These are phyloP conservation scores for Panaeolus cyanescens DNA, from an alignment of 768 basidiomycete genomes.

Conservation along the genomic window DNA sequence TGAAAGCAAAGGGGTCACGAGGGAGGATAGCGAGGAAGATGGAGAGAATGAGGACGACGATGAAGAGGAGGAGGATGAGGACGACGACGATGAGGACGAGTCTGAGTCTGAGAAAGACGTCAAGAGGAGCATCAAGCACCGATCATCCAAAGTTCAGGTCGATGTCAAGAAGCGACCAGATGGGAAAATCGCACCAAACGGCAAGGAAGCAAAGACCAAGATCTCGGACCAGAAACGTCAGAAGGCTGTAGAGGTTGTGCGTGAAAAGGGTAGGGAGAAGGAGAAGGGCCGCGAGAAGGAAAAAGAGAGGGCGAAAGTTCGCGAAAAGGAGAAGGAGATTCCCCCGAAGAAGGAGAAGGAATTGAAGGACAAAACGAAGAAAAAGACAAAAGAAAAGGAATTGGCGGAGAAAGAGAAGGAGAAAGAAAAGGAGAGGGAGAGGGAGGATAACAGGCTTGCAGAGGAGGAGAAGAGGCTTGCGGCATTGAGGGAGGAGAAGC, in stretches of 20 bases:
- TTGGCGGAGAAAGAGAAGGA: slow-evolving; percentile 1
- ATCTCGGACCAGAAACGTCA: not conserved
- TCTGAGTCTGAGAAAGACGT: not conserved
- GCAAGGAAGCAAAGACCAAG: not conserved
- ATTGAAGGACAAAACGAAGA: slow-evolving; percentile 5
- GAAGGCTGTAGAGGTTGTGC: not conserved
- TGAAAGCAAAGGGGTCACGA: slow-evolving; percentile 11
- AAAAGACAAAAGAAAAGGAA: slow-evolving; percentile 5
- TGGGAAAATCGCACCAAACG: not conserved
- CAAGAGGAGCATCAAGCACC: not conserved
- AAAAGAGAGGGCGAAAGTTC: not conserved
- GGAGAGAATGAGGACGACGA: slow-evolving; percentile 12
- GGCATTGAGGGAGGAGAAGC: slow-evolving; percentile 7
- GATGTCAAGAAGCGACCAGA: not conserved
- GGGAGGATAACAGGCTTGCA: slow-evolving; percentile 12
- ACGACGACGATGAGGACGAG: slow-evolving; percentile 5
- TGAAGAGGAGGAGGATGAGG: slow-evolving; percentile 3
- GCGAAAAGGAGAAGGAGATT: not conserved
- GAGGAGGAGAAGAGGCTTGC: slow-evolving; percentile 10
- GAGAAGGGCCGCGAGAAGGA: not conserved
- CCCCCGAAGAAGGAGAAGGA: slow-evolving; percentile 3
- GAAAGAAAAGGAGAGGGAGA: slow-evolving; percentile 16
- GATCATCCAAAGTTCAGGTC: not conserved
- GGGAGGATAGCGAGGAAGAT: slow-evolving; percentile 12
- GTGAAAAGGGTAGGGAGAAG: slow-evolving; percentile 5